Conservation (phyloP, 1,284 basidiomycete species). For the Ceratobasidium sp. region DNA sequence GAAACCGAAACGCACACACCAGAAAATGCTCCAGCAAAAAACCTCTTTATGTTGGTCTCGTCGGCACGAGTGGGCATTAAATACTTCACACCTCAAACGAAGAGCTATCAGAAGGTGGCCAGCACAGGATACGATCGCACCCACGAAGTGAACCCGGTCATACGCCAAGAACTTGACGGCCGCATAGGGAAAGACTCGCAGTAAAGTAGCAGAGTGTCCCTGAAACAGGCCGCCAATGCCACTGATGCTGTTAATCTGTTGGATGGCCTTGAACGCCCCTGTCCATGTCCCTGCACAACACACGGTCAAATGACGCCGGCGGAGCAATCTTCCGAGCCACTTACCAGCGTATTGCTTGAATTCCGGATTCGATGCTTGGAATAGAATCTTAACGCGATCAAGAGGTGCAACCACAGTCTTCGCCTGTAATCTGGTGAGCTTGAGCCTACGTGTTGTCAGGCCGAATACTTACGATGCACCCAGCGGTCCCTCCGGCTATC, state of each 20-base stretch:
- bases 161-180: conserved; percentile 99
- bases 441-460: conserved; percentile 14
- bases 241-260: conserved; percentile 76
- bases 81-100: conserved; percentile 52
- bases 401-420: conserved; percentile 98
- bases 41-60: conserved; percentile 86
- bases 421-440: conserved; percentile 65
- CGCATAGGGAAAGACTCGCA: conserved; percentile 90
- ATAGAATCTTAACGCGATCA: conserved; percentile 98
- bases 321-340: conserved; percentile 41
- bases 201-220: conserved; percentile 70
- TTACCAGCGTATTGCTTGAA: conserved; percentile 92
- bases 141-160: conserved; percentile 83
- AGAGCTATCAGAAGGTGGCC: conserved; percentile 55
- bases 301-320: neutral
- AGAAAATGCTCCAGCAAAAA: conserved; percentile 87
- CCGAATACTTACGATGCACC: conserved; percentile 80
- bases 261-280: conserved; percentile 85
- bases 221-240: conserved; percentile 89
- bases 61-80: conserved; percentile 86
- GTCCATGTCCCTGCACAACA: conserved; percentile 75
- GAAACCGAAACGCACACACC: conserved; percentile 63
- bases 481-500: conserved; percentile 91
- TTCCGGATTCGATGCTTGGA: conserved; percentile 96
- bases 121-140: conserved; percentile 50